Conservation (phyloP, 2,329 filamentous ascomycete species). For the Coniochaeta ligniaria region DNA sequence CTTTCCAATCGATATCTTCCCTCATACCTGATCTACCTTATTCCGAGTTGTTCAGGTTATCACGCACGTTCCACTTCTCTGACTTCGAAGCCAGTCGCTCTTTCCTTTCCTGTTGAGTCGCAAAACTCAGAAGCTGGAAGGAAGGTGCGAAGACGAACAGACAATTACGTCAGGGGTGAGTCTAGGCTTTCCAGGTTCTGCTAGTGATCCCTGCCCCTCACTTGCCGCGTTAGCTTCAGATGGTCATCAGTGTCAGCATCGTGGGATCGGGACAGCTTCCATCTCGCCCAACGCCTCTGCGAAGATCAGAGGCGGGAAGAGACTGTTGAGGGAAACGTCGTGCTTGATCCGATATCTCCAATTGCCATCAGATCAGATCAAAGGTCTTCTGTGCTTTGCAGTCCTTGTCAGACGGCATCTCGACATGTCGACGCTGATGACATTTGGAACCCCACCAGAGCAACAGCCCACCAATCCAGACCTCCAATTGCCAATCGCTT, state of each 20-base stretch:
- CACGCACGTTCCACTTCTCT: no score
- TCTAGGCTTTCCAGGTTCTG: background rate
- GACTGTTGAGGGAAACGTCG: background rate
- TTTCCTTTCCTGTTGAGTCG: background rate
- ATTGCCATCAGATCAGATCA: background rate
- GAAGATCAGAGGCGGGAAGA: background rate
- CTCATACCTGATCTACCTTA: no score
- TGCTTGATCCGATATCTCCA: background rate
- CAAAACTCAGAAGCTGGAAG: background rate
- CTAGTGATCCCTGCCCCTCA: background rate
- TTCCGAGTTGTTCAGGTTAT: no score
- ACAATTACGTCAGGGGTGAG: background rate
- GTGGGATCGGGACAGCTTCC: background rate
- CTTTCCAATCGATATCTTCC: no score
- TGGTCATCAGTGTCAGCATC: background rate
- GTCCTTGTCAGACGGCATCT: background rate
- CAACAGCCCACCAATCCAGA: background rate
- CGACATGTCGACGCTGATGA: no score
- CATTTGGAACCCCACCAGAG: background rate
- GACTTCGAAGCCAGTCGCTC: no score
- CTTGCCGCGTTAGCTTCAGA: background rate
- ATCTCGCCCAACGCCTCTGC: background rate
- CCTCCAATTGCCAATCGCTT: background rate
- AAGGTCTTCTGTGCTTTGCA: background rate
- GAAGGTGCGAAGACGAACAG: background rate